Evolutionary conservation across 2,329 filamentous ascomycete genomes (phyloP), one percentile per base, ranked within the genome.

Genomic region (Ceratocystis variospora): DNA sequence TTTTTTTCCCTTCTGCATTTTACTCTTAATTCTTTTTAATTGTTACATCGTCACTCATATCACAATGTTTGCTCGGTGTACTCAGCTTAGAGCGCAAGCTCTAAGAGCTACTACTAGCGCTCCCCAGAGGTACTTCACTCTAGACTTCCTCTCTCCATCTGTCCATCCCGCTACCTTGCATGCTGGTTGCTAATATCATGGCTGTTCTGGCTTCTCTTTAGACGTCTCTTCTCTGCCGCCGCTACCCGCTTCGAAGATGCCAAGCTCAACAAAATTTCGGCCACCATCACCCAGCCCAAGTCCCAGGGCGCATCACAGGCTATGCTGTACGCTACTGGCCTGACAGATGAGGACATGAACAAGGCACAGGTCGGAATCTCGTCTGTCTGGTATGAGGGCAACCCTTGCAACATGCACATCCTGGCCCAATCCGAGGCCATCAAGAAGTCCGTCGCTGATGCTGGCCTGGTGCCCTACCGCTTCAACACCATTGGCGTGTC

Each of bases 401-500:
- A 99, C 79, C 94, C 94, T 31, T 99, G 94, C 81, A 99, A 99
- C 79, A 99, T 96, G 93, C 94, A 99, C 77, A 80, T 99, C 69
- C 82, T 99, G 77, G 89, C 95, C 73, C 84, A 99, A 68, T 96
- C 89, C 74, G 81, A 87, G 75, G 79, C 87, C 70, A 88, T 96
- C 70, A 79, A 78, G 73, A 76, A 83, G 71, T 84, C 81, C 15
- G 81, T 85, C 50, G 77, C 77, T 66, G 77, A 87, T 72, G 89
- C 91, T 37, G 89, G 90, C 25, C 81, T 99, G 69, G 82, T 96
- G 68, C 90, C 91, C 69, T 96, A 95, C 81, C 92, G 96, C 76
- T 99, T 99, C 84, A 99, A 99, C 81, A 99, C 95, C 68, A 90
- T 99, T 73, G 94, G 94, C 73, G 95, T 99, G 71, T 96, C 90